These are phyloP conservation scores for Kazachstania sp. DNA, from an alignment of 1,139 yeast species.

Conservation along the genomic window DNA sequence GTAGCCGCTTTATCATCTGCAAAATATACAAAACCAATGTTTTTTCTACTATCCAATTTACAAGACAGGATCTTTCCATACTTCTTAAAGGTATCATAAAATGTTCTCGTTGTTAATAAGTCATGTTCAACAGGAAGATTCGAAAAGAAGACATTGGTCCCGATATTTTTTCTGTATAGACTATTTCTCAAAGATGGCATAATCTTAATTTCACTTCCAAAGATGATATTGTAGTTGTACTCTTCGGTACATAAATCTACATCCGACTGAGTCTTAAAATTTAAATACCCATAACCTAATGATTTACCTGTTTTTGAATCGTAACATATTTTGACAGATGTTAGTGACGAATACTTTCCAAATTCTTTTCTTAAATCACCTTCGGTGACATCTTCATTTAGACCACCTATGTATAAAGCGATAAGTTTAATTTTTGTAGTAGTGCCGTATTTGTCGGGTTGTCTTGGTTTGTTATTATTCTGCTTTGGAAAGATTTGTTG, in stretches of 20 bases:
- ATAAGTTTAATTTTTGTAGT: constrained; percentile 6
- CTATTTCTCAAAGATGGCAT: constrained; percentile 42
- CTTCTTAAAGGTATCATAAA: constrained; percentile 37
- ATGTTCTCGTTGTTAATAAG: constrained; percentile 34
- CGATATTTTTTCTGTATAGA: constrained; percentile 28
- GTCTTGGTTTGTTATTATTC: neutral
- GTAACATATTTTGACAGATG: constrained; percentile 42
- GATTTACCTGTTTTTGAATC: constrained; percentile 35
- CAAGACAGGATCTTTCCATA: constrained; percentile 41
- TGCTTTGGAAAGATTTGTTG: neutral
- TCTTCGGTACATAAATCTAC: constrained; percentile 39
- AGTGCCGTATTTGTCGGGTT: neutral
- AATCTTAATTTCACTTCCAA: constrained; percentile 40
- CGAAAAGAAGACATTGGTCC: constrained; percentile 33
- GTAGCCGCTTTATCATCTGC: constrained; percentile 35
- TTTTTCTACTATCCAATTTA: constrained; percentile 36
- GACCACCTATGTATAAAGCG: constrained; percentile 44
- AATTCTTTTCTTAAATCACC: constrained; percentile 33
- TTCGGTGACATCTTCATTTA: constrained; percentile 36
- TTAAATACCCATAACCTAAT: constrained; percentile 46
- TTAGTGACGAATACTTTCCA: constrained; percentile 32
- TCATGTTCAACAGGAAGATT: constrained; percentile 33
- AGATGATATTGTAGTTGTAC: constrained; percentile 37
- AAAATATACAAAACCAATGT: constrained; percentile 41
- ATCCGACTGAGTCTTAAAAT: constrained; percentile 33